Evolutionary conservation across 768 basidiomycete species (phyloP).

Genomic region (Kwoniella heveanensis): DNA sequence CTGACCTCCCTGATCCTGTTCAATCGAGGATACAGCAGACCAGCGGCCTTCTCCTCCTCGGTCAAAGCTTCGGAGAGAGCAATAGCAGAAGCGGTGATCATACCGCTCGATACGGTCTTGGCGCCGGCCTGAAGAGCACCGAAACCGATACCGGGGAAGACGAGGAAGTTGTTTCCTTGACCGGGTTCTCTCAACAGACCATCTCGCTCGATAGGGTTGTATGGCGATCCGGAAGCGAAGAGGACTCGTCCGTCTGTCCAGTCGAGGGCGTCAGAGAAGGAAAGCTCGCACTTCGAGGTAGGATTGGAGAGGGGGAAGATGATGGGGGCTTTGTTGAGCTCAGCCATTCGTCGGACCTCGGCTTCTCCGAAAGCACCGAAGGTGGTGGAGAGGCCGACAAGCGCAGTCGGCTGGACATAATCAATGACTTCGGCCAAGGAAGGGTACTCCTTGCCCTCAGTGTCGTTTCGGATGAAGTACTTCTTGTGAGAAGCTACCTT

Average conservation of each 20-base stretch:
- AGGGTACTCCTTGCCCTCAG: slow-evolving; percentile 72
- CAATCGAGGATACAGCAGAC: slow-evolving; percentile 79
- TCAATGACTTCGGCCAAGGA: slow-evolving; percentile 75
- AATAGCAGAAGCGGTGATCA: slow-evolving; percentile 85
- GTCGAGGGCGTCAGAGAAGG: slow-evolving; percentile 49
- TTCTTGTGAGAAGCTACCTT: slow-evolving; percentile 81
- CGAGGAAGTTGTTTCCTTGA: slow-evolving; percentile 95
- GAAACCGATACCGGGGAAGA: slow-evolving; percentile 65
- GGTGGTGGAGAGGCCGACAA: slow-evolving; percentile 86
- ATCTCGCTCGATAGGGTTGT: slow-evolving; percentile 65
- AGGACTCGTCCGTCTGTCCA: slow-evolving; percentile 65
- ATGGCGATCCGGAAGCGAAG: slow-evolving; percentile 90
- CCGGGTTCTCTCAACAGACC: slow-evolving; percentile 70
- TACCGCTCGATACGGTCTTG: slow-evolving; percentile 72
- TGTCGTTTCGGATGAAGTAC: slow-evolving; percentile 81
- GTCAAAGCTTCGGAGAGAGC: slow-evolving; percentile 77
- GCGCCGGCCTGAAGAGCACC: slow-evolving; percentile 64
- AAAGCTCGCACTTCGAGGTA: slow-evolving; percentile 53
- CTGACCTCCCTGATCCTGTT: slow-evolving; percentile 85
- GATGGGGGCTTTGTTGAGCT: slow-evolving; percentile 73
- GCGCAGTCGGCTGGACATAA: slow-evolving; percentile 81
- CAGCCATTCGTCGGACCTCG: slow-evolving; percentile 75
- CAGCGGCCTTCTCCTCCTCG: slow-evolving; percentile 66
- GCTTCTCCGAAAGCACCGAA: slow-evolving; percentile 73
- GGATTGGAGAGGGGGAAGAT: slow-evolving; percentile 94